These are phyloP conservation scores for Dioscorea zingiberensis DNA, from an alignment of 106 monocot species.

Conservation along the genomic window DNA sequence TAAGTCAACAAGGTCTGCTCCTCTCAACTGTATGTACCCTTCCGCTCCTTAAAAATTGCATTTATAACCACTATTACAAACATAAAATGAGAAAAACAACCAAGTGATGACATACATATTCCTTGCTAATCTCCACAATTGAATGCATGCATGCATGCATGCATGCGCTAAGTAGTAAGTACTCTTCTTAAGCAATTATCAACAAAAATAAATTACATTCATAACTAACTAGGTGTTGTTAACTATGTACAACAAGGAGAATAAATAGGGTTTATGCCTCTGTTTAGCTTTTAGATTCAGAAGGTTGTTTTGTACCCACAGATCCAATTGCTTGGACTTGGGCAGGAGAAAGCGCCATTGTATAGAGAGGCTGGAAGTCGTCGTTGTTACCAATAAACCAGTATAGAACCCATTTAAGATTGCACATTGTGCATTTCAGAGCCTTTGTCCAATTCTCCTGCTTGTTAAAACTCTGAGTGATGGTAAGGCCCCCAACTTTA, in stretches of 20 bases:
- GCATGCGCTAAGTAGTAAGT: too few relatives aligned
- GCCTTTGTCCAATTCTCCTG: conserved; percentile 91
- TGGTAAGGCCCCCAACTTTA: conserved; percentile 80
- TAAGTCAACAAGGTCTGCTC: too few relatives aligned
- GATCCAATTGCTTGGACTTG: conserved; percentile 21
- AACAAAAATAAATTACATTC: too few relatives aligned
- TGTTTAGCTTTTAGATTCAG: neutral
- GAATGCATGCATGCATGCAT: too few relatives aligned
- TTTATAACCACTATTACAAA: too few relatives aligned
- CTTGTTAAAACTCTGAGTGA: conserved; percentile 93
- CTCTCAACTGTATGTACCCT: too few relatives aligned
- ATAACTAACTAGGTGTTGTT: too few relatives aligned
- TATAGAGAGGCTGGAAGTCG: conserved; percentile 62
- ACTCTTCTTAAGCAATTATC: too few relatives aligned
- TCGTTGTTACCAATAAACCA: conserved; percentile 89
- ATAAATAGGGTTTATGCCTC: neutral
- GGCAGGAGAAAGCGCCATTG: conserved; percentile 27
- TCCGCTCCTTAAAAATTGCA: too few relatives aligned
- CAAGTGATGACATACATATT: too few relatives aligned
- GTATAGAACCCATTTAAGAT: conserved; percentile 81
- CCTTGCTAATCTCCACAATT: too few relatives aligned
- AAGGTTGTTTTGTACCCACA: conserved; percentile 11
- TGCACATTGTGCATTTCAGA: conserved; percentile 81
- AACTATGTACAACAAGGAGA: neutral
- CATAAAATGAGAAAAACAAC: too few relatives aligned